Evolutionary conservation across 164 flowering plant species (phyloP), one percentile per base, ranked within the genome.

Genomic region (Brasenia schreberi): DNA sequence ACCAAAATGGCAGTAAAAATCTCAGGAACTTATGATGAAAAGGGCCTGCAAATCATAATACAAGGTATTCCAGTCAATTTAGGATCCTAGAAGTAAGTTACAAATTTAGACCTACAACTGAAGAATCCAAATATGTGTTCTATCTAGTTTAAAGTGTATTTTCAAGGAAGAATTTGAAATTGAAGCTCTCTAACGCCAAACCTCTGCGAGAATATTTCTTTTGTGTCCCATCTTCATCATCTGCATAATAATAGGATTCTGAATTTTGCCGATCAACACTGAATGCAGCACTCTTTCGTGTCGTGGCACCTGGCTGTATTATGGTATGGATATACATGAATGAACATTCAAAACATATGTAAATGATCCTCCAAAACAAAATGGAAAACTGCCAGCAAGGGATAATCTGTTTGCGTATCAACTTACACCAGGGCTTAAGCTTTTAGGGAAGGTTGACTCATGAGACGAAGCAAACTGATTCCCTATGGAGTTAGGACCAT

Each of bases 1-100:
- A 95, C 99, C 99, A 95, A 77, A 95, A 95, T 59, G 99, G 97
- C 61, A 92, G 75, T 75, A 95, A 69, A 67, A 88, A 81, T 68
- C 92, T 82, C 4, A 95, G 80, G 71, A 95, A 84, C 76, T 92
- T 92, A 63, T 92, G 88, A 58, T 83, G 92, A 70, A 95, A 74
- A 49, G 96, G 81, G 71, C 99, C 99, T 95, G 74, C 75, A 82
- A 66, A 64, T 61, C 63, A 61, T 61, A 23, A 61, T 7, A 61
- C 18, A 49, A 33, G 16, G 56, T 49, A 14, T 49, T 49, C 10
- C 12, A 9, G 16, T 1, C 12, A 49, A 9, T 9, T 49, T 14
- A 49, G 56, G 12, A 49, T 49, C 56, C 56, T 49, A 49, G 56
- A 49, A 49, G 56, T 49, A 49, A 49, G 16, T 14, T 49, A 49